Evolutionary conservation across 352 stramenopile species (phyloP).

Genomic region (Phytophthora megakarya): DNA sequence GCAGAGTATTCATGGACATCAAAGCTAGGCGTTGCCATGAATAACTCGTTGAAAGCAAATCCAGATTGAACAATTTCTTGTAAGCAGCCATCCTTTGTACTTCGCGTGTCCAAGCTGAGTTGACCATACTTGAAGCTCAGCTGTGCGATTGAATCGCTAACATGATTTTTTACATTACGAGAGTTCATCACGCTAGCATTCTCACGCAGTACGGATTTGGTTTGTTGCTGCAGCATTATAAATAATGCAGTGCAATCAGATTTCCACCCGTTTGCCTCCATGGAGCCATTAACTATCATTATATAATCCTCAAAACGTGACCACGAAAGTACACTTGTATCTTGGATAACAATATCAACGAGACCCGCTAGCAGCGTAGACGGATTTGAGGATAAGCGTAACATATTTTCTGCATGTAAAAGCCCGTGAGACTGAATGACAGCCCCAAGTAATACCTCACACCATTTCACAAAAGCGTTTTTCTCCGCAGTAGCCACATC

Average conservation of each 20-base stretch:
- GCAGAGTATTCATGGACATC: conserved; percentile 21
- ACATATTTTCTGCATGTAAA: conserved; percentile 28
- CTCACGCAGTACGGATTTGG: conserved; percentile 2
- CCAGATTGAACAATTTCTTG: conserved; percentile 22
- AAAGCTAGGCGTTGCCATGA: conserved; percentile 20
- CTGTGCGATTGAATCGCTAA: conserved; percentile 15
- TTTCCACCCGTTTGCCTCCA: not conserved
- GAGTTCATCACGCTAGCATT: conserved; percentile 13
- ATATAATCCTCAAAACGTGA: conserved; percentile 17
- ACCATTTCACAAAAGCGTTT: conserved; percentile 24
- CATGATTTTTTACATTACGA: conserved; percentile 9
- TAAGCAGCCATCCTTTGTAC: not conserved
- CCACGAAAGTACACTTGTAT: conserved; percentile 12
- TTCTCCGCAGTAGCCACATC: not conserved
- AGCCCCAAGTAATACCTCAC: conserved; percentile 17
- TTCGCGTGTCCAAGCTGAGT: not conserved
- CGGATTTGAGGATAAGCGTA: conserved; percentile 18
- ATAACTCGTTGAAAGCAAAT: conserved; percentile 24
- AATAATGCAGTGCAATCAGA: conserved; percentile 14
- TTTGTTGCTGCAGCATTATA: conserved; percentile 10
- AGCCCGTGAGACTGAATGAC: conserved; percentile 24
- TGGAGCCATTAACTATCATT: not conserved
- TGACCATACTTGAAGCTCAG: conserved; percentile 22
- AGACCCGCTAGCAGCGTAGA: conserved; percentile 14
- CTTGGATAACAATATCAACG: not conserved